Base-by-base conservation (phyloP, 345 rosid species). In the Angophora floribunda region DNA sequence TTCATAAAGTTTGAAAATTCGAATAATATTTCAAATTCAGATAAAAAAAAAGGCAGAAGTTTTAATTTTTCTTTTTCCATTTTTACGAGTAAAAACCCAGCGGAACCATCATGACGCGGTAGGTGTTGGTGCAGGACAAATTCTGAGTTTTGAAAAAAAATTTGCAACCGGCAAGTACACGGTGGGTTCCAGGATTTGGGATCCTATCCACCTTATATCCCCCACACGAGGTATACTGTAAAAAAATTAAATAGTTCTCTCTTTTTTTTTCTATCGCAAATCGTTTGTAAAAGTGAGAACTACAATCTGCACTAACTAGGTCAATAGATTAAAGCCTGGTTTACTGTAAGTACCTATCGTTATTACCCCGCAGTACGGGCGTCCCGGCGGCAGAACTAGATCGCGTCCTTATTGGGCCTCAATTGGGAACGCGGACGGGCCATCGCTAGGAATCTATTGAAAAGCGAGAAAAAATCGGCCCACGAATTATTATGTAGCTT, bases 311-410 rank as follows among this genome's bases (percentile, higher is more conserved):
- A 55, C 67, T 10, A 28, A 28, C 3, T 26, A 28, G 67, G 67
- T 14, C 67, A 61, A 11, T 61, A 61, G 7, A 61, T 12, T 28
- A 61, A 61, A 61, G 26, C 67, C 5, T 26, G 7, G 67, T 28
- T 26, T 28, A 12, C 30, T 4, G 16, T 28, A 26, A 61, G 67
- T 12, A 12, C 2, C 5, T 26, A 28, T 55, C 3, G 28, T 26
- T 28, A 28, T 61, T 12, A 3, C 2, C 32, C 30, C 30, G 30
- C 7, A 5, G 15, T 11, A 26, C 15, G 7, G 0, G 67, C 0
- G 67, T 26, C 67, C 67, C 32, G 11, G 67, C 13, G 26, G 67
- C 67, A 61, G 1, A 61, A 12, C 67, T 26, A 3, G 30, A 12
- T 12, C 32, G 1, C 11, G 67, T 1, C 67, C 26, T 9, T n/a